Base-by-base conservation (phyloP, 2,329 filamentous ascomycete genomes). In the Thielaviopsis musarum region DNA sequence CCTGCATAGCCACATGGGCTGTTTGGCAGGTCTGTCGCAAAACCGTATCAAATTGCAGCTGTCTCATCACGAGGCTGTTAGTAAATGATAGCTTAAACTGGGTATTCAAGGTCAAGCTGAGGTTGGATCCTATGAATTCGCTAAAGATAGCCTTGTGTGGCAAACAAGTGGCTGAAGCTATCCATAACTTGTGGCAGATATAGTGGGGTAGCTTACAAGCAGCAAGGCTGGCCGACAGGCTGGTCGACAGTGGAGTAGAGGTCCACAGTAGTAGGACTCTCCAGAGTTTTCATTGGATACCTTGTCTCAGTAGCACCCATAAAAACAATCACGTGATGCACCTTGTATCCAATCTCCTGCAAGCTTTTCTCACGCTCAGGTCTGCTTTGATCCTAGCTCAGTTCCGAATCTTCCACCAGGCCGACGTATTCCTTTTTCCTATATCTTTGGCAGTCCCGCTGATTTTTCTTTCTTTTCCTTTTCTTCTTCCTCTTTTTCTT, bases 341-440 rank as follows among this genome's bases (percentile, higher is more conserved):
- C 17, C 24, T 21, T 48, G 17, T 57, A 59, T 59, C 24, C 54
- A 26, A 56, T 56, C 53, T 38, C 34, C 38, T 26, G 30, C 57
- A 54, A 58, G 57, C 57, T 58, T 54, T 58, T 58, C 51, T 58
- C 52, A 28, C n/a, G 38, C 13, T n/a, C 52, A 24, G 30, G 24
- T 56, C 48, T 59, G 54, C 17, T 54, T 52, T 53, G 51, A 30
- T 52, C 38, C 41, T 52, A 61, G 52, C 59, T 54, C 41, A 56
- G 21, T n/a, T 30, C 21, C 54, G 24, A 45, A 55, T 57, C 45
- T 48, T 38, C 51, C 54, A 52, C 24, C 21, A 28, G 28, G 53
- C 48, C 52, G 34, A 59, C 60, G 49, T 54, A 61, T 26, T 21
- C 38, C 24, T 28, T 41, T 52, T 49, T 53, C 51, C 52, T 41